Base-by-base conservation (phyloP, 2,329 filamentous ascomycete genomes). In the Colletotrichum agaves region DNA sequence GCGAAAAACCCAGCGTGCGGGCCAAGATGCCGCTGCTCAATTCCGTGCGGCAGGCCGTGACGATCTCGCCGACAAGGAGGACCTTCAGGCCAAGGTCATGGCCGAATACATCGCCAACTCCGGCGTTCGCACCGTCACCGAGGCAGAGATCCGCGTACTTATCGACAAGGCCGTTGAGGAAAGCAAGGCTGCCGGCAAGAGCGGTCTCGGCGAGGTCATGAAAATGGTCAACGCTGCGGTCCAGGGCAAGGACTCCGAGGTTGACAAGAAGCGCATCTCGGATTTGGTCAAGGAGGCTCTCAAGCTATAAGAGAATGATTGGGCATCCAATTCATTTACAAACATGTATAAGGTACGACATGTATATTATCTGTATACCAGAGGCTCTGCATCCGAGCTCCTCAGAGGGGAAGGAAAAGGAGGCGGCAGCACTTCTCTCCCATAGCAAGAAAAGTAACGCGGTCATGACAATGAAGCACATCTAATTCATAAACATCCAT, bases 41-140 rank as follows among this genome's bases (percentile, higher is more conserved):
- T 93, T 92, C 77, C 81, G 83, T 63, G 79, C 78, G 1, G 91
- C 89, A 1, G 87, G 87, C 3, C 84, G 93, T 43, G 80, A 85
- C 23, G 93, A 95, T 75, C 79, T 95, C 39, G 90, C 87, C 0
- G 86, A 88, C 63, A 92, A 91, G 80, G 92, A 95, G 80, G 81
- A 88, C 69, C 81, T 80, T 11, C 91, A 94, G 79, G 80, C 91
- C 55, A 79, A 79, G 35, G 84, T 95, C 2, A 75, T 94, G 73
- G 83, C 90, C 43, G 88, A 89, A 72, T 93, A 93, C 77, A 81
- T 87, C 4, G 82, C 83, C 7, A 81, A 80, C 68, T 88, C 87
- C 71, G 85, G 85, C 7, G 85, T 93, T 12, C 81, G 89, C 77
- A 84, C 83, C 12, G 73, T 93, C 60, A 78, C 81, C 2, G 83